Conservation (phyloP, 2,329 filamentous ascomycete species). For the Epichloe elymi region DNA sequence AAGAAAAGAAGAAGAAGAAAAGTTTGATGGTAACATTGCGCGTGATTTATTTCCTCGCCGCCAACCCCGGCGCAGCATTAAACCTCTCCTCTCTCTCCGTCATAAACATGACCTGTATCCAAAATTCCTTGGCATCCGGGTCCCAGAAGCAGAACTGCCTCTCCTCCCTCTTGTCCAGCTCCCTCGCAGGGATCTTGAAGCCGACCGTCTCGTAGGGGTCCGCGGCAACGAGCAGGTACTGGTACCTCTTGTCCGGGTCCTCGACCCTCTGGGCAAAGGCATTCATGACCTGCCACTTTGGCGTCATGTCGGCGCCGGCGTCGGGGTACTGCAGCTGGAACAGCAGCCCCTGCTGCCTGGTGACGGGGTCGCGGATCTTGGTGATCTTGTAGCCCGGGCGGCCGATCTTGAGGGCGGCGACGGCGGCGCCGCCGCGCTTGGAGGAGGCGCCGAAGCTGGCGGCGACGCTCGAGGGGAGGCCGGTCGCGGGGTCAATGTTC, state of each 20-base stretch:
- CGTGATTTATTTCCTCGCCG: conserved; percentile 28
- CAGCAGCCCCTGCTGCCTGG: conserved; percentile 77
- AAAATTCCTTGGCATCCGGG: conserved; percentile 90
- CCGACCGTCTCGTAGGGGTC: conserved; percentile 97
- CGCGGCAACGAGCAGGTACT: conserved; percentile 88
- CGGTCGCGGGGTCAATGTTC: conserved; percentile 54
- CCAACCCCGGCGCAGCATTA: conserved; percentile 49
- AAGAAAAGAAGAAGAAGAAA: not conserved
- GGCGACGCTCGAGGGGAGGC: conserved; percentile 59
- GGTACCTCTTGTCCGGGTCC: conserved; percentile 84
- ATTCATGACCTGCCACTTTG: conserved; percentile 92
- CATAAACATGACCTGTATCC: conserved; percentile 96
- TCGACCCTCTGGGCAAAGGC: conserved; percentile 94
- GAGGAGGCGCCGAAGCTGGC: conserved; percentile 54
- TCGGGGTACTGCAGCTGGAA: conserved; percentile 96
- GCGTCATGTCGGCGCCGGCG: conserved; percentile 60
- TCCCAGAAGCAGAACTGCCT: conserved; percentile 94
- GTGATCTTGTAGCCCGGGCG: conserved; percentile 96
- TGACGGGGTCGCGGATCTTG: conserved; percentile 81
- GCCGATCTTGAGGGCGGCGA: conserved; percentile 71
- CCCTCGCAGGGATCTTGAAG: conserved; percentile 88
- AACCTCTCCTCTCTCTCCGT: conserved; percentile 93
- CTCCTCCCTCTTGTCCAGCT: conserved; percentile 81
- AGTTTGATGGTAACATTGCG: not conserved
- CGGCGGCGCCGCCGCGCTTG: conserved; percentile 43